These are phyloP conservation scores for Pythium periplocum DNA, from an alignment of 352 stramenopile species.

Conservation along the genomic window DNA sequence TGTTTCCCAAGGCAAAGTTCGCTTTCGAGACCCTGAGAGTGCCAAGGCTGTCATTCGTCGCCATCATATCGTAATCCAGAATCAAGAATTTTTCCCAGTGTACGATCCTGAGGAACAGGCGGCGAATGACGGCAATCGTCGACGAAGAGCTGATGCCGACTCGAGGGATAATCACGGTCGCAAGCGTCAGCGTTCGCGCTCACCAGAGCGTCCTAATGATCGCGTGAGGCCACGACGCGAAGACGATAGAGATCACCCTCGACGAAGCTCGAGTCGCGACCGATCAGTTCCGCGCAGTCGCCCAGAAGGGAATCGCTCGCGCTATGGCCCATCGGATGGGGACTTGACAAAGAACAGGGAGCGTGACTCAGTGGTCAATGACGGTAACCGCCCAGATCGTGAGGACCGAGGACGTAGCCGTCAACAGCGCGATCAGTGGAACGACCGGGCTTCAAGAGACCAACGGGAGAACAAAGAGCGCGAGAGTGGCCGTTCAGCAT, in stretches of 20 bases:
- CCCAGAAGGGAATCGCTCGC: no score
- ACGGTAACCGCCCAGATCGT: no score
- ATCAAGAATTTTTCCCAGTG: constrained; percentile 50
- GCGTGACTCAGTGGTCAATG: no score
- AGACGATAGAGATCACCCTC: background rate
- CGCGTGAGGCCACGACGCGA: background rate
- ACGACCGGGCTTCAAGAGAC: no score
- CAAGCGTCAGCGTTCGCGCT: constrained; percentile 11
- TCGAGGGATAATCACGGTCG: constrained; percentile 2
- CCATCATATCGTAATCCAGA: constrained; percentile 37
- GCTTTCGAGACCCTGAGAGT: constrained; percentile 42
- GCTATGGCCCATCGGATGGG: no score
- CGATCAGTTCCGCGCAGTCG: no score
- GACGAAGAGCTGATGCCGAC: constrained; percentile 3
- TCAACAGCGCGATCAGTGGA: no score
- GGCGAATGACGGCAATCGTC: constrained; percentile 34
- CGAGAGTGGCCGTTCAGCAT: no score
- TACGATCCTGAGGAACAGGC: constrained; percentile 70
- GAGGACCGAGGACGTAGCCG: no score
- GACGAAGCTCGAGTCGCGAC: no score
- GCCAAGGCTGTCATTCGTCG: constrained; percentile 57
- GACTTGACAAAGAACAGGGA: no score
- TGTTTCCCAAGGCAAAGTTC: constrained; percentile 36
- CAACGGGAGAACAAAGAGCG: no score
- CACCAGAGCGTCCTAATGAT: background rate